Conservation (phyloP, 176 grass and related monocot species). For the Tuctoria greenei region DNA sequence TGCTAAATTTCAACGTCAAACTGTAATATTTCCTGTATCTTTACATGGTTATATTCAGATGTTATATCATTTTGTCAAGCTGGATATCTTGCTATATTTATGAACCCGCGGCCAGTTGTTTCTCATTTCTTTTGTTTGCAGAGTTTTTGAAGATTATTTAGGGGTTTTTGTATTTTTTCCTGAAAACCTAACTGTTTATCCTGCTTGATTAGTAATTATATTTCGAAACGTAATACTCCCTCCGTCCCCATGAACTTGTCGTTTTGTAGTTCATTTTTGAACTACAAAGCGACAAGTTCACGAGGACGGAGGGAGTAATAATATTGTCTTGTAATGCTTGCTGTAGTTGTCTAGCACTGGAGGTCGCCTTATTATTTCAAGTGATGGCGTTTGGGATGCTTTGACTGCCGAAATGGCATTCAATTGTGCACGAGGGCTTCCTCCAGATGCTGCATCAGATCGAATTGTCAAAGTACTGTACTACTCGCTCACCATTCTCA, state of each 20-base stretch:
- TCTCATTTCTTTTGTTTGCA: not conserved
- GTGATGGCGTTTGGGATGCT: slow-evolving; percentile 96
- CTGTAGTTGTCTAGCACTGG: slow-evolving; percentile 77
- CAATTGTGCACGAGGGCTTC: slow-evolving; percentile 59
- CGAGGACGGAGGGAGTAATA: too few species aligned
- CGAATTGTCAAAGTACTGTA: slow-evolving; percentile 86
- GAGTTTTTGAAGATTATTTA: not conserved
- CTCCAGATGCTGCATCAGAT: slow-evolving; percentile 59
- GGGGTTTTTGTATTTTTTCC: not conserved
- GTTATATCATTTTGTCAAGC: not conserved
- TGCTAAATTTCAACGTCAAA: not conserved
- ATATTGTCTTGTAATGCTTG: slow-evolving; percentile 34
- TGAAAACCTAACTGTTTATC: not conserved
- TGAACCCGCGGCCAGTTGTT: slow-evolving; percentile 12
- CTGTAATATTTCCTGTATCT: not conserved
- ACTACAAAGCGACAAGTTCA: too few species aligned
- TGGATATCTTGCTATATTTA: slow-evolving; percentile 14
- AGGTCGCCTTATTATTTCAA: slow-evolving; percentile 81
- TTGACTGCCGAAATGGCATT: slow-evolving; percentile 68
- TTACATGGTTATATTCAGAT: not conserved
- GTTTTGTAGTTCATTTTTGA: too few species aligned
- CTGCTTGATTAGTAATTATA: slow-evolving; percentile 5
- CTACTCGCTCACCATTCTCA: not conserved
- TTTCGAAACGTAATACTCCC: too few species aligned
- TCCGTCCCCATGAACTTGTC: too few species aligned